Base-by-base conservation (phyloP, 2,329 filamentous ascomycete genomes). In the Parastagonospora avenae region DNA sequence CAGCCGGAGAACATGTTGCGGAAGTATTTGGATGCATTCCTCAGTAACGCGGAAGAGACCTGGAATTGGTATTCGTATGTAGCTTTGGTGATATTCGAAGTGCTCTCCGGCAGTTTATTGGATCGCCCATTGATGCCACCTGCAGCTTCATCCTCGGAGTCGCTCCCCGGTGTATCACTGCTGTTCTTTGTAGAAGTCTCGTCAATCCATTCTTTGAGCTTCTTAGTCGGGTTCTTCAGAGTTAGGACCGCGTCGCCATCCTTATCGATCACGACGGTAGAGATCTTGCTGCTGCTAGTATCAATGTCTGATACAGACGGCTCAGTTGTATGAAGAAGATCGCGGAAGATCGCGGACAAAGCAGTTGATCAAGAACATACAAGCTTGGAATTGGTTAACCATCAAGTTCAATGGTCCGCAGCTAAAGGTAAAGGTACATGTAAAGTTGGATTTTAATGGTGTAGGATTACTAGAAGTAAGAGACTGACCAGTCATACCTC, bases 241-340 rank as follows among this genome's bases (percentile, higher is more conserved):
- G 36, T 35, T 8, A 48, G 33, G 14, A 48, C 2, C 5, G 46
- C 37, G 37, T 48, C 46, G 8, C 33, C 46, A 42, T 42, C 16
- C 4, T 39, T 16, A 31, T 48, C 38, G 31, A 48, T 36, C n/a
- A 36, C 19, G 33, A 36, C 11, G 12, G 7, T 4, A 5, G 33
- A 36, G n/a, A 3, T 36, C 11, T 36, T 15, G 4, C 11, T 7
- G 7, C n/a, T 14, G 9, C 4, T 36, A 7, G 33, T 36, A 15
- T 9, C 33, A 36, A 15, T 15, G 33, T 15, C 14, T 33, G 31
- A 11, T 4, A 33, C 4, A 5, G 10, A 33, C n/a, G n/a, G n/a
- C n/a, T n/a, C n/a, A n/a, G n/a, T n/a, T n/a, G n/a, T n/a, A n/a
- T n/a, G n/a, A n/a, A n/a, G n/a, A n/a, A n/a, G n/a, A n/a, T n/a